phyloP scores from a whole-genome alignment of 371 early-diverging fungal genomes.

The Blakeslea trispora region DNA sequence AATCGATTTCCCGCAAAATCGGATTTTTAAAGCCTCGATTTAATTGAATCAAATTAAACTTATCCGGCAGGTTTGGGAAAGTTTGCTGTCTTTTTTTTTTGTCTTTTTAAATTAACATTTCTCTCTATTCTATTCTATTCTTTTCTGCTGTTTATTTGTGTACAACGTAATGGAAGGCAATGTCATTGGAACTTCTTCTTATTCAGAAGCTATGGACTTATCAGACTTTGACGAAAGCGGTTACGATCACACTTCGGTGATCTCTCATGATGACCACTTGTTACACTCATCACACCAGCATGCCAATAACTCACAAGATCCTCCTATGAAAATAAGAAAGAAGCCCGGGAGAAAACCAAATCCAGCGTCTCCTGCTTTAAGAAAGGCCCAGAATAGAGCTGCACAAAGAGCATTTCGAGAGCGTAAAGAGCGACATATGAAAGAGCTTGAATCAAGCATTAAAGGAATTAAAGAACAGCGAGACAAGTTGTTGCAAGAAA shows the following conservation, averaged over 20 bases:
- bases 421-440: slow-evolving; percentile 74
- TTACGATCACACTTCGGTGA: slow-evolving; percentile 3
- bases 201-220: slow-evolving; percentile 25
- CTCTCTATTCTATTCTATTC: slow-evolving; percentile 3
- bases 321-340: slow-evolving; percentile 53
- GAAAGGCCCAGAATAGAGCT: slow-evolving; percentile 82
- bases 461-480: slow-evolving; percentile 63
- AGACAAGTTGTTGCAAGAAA: slow-evolving; percentile 49
- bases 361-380: slow-evolving; percentile 67
- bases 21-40: not conserved
- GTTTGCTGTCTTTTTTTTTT: not conserved
- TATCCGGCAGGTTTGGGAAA: not conserved
- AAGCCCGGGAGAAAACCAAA: slow-evolving; percentile 88
- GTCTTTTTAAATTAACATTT: no score
- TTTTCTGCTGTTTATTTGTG: not conserved
- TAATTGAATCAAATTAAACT: not conserved
- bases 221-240: slow-evolving; percentile 22
- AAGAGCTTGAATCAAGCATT: slow-evolving; percentile 66
- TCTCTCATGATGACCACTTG: not conserved
- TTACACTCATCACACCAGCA: not conserved
- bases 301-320: not conserved
- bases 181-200: slow-evolving; percentile 23
- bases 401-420: slow-evolving; percentile 84
- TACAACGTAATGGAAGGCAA: slow-evolving; percentile 15
- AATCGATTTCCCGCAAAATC: not conserved